These are phyloP conservation scores for Chalciporus chontae DNA, from an alignment of 768 basidiomycete genomes.

Conservation along the genomic window DNA sequence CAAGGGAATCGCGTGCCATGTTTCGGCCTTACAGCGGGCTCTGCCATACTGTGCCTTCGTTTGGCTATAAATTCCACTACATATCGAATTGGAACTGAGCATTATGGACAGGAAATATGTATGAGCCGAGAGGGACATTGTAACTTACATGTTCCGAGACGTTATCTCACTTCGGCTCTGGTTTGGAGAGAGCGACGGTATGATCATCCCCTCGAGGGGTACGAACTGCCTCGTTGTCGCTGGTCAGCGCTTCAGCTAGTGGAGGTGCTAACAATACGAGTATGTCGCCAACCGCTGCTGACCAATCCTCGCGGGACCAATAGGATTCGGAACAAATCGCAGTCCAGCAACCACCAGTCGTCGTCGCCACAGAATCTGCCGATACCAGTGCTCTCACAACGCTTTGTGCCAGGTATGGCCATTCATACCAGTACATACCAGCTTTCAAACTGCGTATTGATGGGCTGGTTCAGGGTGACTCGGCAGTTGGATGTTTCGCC, in stretches of 20 bases:
- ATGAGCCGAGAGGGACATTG: neutral
- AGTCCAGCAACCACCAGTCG: neutral
- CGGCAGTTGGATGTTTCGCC: slow-evolving; percentile 24
- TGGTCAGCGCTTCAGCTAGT: neutral
- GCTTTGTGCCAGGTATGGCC: slow-evolving; percentile 7
- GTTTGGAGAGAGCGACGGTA: neutral
- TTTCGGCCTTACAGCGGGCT: neutral
- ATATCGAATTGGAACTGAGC: neutral
- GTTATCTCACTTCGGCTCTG: neutral
- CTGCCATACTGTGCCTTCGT: neutral
- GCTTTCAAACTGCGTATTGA: slow-evolving; percentile 19
- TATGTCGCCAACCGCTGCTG: neutral
- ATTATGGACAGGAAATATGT: neutral
- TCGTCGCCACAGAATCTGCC: neutral
- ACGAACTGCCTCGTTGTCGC: slow-evolving; percentile 15
- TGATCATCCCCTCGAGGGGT: neutral
- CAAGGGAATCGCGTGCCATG: neutral
- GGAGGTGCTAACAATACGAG: too few species aligned
- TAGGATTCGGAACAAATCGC: neutral
- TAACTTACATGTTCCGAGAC: neutral
- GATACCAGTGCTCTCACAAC: slow-evolving; percentile 12
- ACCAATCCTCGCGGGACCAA: neutral
- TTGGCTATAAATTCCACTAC: neutral
- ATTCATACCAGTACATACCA: neutral
- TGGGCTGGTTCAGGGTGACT: slow-evolving; percentile 13